phyloP scores from a whole-genome alignment of 73 alveolate genomes.

The Breviolum minutum region DNA sequence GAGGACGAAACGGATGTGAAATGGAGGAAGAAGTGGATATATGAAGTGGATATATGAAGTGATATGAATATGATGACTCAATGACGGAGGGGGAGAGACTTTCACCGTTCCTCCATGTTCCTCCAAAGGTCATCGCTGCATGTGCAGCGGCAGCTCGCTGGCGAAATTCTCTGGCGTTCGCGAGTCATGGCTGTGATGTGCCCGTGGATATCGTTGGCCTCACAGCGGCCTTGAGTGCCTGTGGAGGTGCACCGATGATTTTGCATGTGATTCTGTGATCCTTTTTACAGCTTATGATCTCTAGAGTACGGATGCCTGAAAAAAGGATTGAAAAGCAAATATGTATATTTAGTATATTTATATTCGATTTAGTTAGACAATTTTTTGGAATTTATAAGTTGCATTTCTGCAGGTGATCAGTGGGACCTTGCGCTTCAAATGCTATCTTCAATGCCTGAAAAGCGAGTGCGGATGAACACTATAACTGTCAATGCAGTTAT shows the following conservation, averaged over 20 bases:
- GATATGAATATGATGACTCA: too few relatives aligned
- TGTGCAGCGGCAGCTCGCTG: constrained; percentile 11
- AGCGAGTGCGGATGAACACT: background rate
- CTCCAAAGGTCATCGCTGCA: background rate
- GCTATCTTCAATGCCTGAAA: background rate
- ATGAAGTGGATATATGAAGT: background rate
- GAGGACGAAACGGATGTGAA: too few relatives aligned
- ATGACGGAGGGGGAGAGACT: background rate
- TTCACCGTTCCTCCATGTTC: background rate
- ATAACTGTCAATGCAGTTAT: background rate
- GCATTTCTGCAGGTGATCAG: background rate
- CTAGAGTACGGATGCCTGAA: too few relatives aligned
- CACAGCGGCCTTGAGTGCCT: background rate
- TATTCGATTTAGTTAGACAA: background rate
- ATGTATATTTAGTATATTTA: background rate
- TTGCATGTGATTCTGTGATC: background rate
- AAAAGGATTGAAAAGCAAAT: background rate
- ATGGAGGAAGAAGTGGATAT: too few relatives aligned
- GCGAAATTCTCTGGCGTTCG: background rate
- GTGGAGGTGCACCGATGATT: background rate
- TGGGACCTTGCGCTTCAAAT: constrained; percentile 16
- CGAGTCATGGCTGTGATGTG: background rate
- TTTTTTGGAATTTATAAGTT: background rate
- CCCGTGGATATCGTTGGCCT: background rate
- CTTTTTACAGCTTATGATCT: background rate